Conservation (phyloP, 345 rosid species). For the Eucalyptus camaldulensis region DNA sequence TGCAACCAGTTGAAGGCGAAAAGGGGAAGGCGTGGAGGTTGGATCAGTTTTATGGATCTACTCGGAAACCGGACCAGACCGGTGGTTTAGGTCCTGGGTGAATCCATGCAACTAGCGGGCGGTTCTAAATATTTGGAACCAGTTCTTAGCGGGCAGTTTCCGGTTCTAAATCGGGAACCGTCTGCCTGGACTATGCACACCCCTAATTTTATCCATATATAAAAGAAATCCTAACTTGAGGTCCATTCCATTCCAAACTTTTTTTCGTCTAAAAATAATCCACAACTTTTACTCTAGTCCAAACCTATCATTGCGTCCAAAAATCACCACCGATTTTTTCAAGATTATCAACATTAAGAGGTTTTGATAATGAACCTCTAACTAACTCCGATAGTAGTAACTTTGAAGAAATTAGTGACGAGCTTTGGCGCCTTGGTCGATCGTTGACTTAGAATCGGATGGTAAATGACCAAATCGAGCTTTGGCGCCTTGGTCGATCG, state of each 20-base stretch:
- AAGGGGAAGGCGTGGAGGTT: too few relatives aligned
- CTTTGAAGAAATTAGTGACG: neutral
- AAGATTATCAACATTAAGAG: neutral
- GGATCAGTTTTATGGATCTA: too few relatives aligned
- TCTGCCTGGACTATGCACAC: too few relatives aligned
- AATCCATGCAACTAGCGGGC: too few relatives aligned
- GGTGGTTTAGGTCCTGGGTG: too few relatives aligned
- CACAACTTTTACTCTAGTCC: neutral
- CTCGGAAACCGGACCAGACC: too few relatives aligned
- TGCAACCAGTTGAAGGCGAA: too few relatives aligned
- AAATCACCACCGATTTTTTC: neutral
- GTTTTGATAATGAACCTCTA: neutral
- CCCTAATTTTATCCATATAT: neutral
- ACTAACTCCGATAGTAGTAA: neutral
- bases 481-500: neutral
- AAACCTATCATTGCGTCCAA: neutral
- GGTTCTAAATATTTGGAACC: too few relatives aligned
- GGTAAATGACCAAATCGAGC: neutral
- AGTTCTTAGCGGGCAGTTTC: too few relatives aligned
- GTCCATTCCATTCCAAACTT: neutral
- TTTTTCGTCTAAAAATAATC: neutral
- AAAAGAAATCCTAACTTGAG: neutral
- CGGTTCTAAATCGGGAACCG: too few relatives aligned
- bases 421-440: neutral
- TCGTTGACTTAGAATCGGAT: neutral